Base-by-base conservation (phyloP, 2,329 filamentous ascomycete species). In the Paracoccidioides brasiliensis region DNA sequence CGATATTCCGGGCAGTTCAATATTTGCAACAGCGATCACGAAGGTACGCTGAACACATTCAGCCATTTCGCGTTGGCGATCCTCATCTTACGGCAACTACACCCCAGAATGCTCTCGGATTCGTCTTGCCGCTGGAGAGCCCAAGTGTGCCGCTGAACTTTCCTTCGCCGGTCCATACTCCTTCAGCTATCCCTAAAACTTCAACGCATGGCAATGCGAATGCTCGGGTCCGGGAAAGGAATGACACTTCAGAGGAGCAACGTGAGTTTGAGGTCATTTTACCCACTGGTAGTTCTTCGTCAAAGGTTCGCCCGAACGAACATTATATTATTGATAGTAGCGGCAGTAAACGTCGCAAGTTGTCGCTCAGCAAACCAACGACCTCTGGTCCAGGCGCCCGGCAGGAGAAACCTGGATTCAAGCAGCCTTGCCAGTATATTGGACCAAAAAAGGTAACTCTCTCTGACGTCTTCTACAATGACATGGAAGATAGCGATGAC, bases 1-100 rank as follows among this genome's bases (percentile, higher is more conserved):
- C 76, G 1, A 67, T 93, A 2, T 71, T 76, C 12, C 72, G 76
- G 57, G 81, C 80, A 8, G 80, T 90, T 55, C 62, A 73, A 2
- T 71, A 76, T 37, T 74, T 90, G 4, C 78, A 76, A 43, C 63
- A 64, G 35, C 70, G 64, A 48, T 87, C 84, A 53, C 61, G 59
- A 1, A 72, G 70, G 40, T 86, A 81, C 58, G 69, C 69, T 50
- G 57, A 62, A 3, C 52, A 57, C 52, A 49, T 8, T 40, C 57
- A 9, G 53, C 52, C 14, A 32, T 45, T 5, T 50, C 42, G 2
- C 3, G 35, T 15, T 40, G 44, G 38, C 22, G 43, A 43, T 50
- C 30, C 15, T 54, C 42, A 15, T 60, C 33, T 33, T 38, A 15
- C 33, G 14, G 3, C 57, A 38, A 51, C 56, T 35, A 52, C 12